These are phyloP conservation scores for Panaeolus cyanescens DNA, from an alignment of 768 basidiomycete species.

Conservation along the genomic window DNA sequence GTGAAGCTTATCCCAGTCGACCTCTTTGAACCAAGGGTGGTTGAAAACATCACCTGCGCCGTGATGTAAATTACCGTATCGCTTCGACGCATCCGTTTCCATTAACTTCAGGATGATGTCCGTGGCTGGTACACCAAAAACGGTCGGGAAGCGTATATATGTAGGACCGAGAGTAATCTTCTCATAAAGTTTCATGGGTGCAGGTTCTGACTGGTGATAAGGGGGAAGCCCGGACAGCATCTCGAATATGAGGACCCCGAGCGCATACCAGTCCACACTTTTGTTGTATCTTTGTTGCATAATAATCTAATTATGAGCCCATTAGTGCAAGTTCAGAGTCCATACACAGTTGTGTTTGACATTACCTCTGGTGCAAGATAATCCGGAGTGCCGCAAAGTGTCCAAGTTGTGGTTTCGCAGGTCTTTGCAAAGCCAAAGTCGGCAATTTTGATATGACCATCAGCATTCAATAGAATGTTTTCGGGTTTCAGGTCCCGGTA, in stretches of 20 bases:
- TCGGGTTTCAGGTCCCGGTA: conserved; percentile 99
- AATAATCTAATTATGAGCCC: conserved; percentile 55
- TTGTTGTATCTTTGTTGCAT: conserved; percentile 89
- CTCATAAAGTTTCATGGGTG: conserved; percentile 89
- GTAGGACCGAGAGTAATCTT: conserved; percentile 80
- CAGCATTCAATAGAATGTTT: conserved; percentile 90
- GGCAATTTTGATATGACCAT: conserved; percentile 96
- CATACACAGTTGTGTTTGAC: conserved; percentile 11
- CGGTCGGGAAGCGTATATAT: conserved; percentile 77
- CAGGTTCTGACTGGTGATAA: conserved; percentile 85
- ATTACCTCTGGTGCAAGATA: conserved; percentile 95
- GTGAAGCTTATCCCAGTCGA: conserved; percentile 84
- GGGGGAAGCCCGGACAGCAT: conserved; percentile 97
- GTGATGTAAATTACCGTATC: conserved; percentile 87
- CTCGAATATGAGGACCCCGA: conserved; percentile 96
- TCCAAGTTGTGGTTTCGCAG: conserved; percentile 88
- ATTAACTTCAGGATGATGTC: conserved; percentile 91
- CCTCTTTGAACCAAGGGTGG: conserved; percentile 93
- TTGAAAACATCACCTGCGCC: conserved; percentile 91
- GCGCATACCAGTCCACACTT: conserved; percentile 97
- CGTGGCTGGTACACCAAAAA: conserved; percentile 73
- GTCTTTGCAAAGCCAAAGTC: conserved; percentile 97
- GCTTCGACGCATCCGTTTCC: conserved; percentile 84
- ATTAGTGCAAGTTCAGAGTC: not conserved
- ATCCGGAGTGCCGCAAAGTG: conserved; percentile 93